Evolutionary conservation across 768 basidiomycete genomes (phyloP), one percentile per base, ranked within the genome.

Genomic region (Russula abietina): DNA sequence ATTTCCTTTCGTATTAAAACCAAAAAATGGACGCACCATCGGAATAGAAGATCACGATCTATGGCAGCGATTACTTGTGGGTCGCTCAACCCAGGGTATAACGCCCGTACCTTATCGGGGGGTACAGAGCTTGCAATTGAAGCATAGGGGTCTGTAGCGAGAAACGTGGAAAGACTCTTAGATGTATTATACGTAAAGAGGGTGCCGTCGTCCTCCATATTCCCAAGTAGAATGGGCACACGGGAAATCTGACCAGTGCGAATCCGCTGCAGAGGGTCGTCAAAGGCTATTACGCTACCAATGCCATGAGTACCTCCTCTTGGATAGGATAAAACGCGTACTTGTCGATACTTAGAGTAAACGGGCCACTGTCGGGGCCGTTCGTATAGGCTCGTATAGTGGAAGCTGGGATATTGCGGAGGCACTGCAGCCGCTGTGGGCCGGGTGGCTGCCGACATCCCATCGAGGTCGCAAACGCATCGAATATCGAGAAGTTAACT

Each of bases 361-460:
- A 64, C 5, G 5, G 0, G 9, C 36, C 51, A 43, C 53, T 50
- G 19, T 54, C 28, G 30, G 58, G 62, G 3, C 58, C 57, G n/a
- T 55, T 64, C 22, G 57, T 59, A 30, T 45, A 72, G 2, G 53
- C 54, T 0, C 60, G 66, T 49, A 73, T 71, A 2, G 39, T 49
- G 12, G 50, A 16, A 4, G 70, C 68, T 10, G 71, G 63, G 10
- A 72, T 63, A 14, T 54, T 30, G 30, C 67, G 70, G 10, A 73
- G 62, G 59, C 72, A 73, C 17, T 67, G 38, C 7, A 72, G 55
- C 14, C 72, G 60, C 46, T n/a, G 38, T 1, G 66, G 5, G 16
- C 72, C 72, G 12, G 70, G 62, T 4, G 59, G 2, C 33, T 70
- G 61, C 1, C 19, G 52, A 46, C 72, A 73, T 26, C 66, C 66